Evolutionary conservation across 2,329 filamentous ascomycete species (phyloP).

Genomic region (Fusarium pininemorale): DNA sequence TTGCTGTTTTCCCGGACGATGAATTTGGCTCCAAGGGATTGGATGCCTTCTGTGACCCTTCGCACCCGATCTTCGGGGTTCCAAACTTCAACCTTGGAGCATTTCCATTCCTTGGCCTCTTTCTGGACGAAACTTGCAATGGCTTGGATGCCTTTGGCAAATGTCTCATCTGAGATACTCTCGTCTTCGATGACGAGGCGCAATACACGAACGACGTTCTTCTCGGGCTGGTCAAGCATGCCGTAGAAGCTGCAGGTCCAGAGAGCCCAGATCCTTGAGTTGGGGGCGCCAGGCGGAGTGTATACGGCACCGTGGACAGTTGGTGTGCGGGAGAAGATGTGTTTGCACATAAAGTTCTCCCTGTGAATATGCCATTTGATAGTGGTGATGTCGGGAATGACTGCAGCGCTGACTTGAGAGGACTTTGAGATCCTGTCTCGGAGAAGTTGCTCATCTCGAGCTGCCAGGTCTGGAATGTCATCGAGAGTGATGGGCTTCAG

Average conservation of each 20-base stretch:
- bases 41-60: slow-evolving; percentile 55
- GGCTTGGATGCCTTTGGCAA: slow-evolving; percentile 64
- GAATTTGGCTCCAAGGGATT: slow-evolving; percentile 59
- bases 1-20: slow-evolving; percentile 70
- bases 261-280: slow-evolving; percentile 74
- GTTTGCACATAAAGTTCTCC: slow-evolving; percentile 78
- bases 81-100: slow-evolving; percentile 81
- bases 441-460: slow-evolving; percentile 71
- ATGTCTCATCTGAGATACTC: slow-evolving; percentile 50
- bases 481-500: slow-evolving; percentile 62
- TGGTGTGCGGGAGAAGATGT: slow-evolving; percentile 67
- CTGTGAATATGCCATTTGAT: slow-evolving; percentile 73
- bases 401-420: slow-evolving; percentile 46
- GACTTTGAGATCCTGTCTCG: slow-evolving; percentile 57
- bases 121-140: slow-evolving; percentile 73
- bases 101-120: slow-evolving; percentile 77
- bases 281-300: slow-evolving; percentile 54
- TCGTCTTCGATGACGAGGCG: slow-evolving; percentile 72
- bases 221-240: slow-evolving; percentile 60
- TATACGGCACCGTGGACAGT: slow-evolving; percentile 76
- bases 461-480: slow-evolving; percentile 70
- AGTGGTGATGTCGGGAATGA: slow-evolving; percentile 46
- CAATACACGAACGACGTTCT: slow-evolving; percentile 75
- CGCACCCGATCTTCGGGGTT: slow-evolving; percentile 72
- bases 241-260: slow-evolving; percentile 76